A percentile compares a stretch with the other conserved stretches of the same genome.
Evolutionary conservation across 192 early-diverging fungal genomes (phyloP).

Genomic region (Umbelopsis vinacea): DNA sequence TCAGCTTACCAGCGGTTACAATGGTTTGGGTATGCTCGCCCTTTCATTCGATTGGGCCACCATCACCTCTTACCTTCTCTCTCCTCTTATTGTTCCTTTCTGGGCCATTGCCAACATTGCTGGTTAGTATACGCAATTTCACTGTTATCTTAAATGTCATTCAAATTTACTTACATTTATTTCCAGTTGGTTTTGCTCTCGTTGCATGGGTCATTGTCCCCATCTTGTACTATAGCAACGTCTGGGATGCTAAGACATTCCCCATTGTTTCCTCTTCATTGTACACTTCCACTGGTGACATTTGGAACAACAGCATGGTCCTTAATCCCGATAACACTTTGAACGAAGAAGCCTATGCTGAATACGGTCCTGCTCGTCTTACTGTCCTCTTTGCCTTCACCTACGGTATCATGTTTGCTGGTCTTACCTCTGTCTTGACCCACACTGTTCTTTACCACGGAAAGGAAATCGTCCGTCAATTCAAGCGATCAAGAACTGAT

Average conservation of each 20-base stretch:
- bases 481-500: constrained; percentile 39
- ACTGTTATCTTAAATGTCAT: not conserved
- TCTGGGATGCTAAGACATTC: constrained; percentile 49
- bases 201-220: constrained; percentile 58
- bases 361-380: constrained; percentile 52
- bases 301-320: constrained; percentile 41
- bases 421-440: constrained; percentile 55
- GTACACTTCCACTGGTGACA: constrained; percentile 37
- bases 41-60: constrained; percentile 67
- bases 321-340: constrained; percentile 41
- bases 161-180: not conserved
- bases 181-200: constrained; percentile 46
- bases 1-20: constrained; percentile 47
- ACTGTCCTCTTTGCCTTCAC: constrained; percentile 56
- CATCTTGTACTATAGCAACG: constrained; percentile 52
- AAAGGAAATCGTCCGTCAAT: constrained; percentile 52
- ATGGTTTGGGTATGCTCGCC: constrained; percentile 58
- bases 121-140: not conserved
- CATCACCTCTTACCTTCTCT: constrained; percentile 43
- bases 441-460: constrained; percentile 69
- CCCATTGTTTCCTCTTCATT: constrained; percentile 47
- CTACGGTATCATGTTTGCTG: constrained; percentile 60
- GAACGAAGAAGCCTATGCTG: constrained; percentile 46
- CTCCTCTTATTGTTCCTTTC: constrained; percentile 42
- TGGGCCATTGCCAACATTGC: constrained; percentile 56